phyloP scores from a whole-genome alignment of 2,329 filamentous ascomycete species.

The Scedosporium dehoogii region DNA sequence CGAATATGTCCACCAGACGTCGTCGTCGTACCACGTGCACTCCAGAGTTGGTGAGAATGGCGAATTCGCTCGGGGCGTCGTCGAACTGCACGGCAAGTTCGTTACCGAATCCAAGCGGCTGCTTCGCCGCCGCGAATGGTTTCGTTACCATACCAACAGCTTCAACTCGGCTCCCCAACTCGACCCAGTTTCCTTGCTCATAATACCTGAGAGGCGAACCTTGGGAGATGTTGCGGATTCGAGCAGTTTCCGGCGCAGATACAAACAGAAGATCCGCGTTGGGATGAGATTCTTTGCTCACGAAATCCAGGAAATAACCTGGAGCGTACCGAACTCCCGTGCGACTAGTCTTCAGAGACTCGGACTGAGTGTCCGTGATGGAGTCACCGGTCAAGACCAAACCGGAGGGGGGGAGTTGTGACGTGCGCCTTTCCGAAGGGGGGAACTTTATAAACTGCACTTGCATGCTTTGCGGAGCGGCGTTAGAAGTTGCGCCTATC shows the following conservation, averaged over 20 bases:
- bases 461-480: constrained; percentile 87
- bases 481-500: constrained; percentile 47
- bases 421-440: constrained; percentile 33
- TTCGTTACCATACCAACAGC: constrained; percentile 69
- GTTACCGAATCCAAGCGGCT: constrained; percentile 78
- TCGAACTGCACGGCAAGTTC: constrained; percentile 97
- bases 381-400: constrained; percentile 25
- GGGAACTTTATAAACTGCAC: constrained; percentile 96
- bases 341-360: constrained; percentile 37
- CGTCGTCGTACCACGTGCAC: constrained; percentile 78
- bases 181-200: constrained; percentile 74
- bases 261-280: constrained; percentile 66
- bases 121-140: constrained; percentile 57
- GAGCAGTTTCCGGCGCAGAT: constrained; percentile 77
- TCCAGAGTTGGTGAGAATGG: constrained; percentile 82
- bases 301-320: constrained; percentile 84
- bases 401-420: constrained; percentile 18
- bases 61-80: constrained; percentile 68
- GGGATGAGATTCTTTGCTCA: constrained; percentile 49
- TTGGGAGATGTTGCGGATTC: constrained; percentile 55
- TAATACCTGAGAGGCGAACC: constrained; percentile 51
- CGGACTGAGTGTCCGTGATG: constrained; percentile 37
- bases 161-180: constrained; percentile 62
- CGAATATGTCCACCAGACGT: constrained; percentile 85
- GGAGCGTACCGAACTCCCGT: constrained; percentile 61